Conservation (phyloP, 768 basidiomycete genomes). For the Kwoniella shandongensis region DNA sequence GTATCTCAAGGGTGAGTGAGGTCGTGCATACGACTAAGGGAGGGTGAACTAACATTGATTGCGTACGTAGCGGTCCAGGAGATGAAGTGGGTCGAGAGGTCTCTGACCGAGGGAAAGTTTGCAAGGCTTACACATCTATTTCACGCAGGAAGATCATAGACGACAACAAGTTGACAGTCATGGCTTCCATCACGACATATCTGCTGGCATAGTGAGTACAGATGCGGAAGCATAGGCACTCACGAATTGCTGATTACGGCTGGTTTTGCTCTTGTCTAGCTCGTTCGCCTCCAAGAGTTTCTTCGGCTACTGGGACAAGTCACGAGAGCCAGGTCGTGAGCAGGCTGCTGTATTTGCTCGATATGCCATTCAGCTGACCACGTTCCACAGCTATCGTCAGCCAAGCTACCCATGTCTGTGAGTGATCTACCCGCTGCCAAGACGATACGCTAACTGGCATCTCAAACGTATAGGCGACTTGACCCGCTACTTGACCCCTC, state of each 20-base stretch:
- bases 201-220: constrained; percentile 51
- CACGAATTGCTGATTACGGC: too few relatives aligned
- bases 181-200: constrained; percentile 89
- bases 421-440: neutral
- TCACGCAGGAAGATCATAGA: constrained; percentile 79
- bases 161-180: constrained; percentile 87
- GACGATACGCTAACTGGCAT: neutral
- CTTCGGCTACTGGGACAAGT: constrained; percentile 27
- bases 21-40: too few relatives aligned
- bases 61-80: constrained; percentile 68
- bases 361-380: too few relatives aligned
- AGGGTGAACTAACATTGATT: neutral
- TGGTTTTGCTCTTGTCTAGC: constrained; percentile 2
- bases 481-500: constrained; percentile 91
- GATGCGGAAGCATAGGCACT: too few relatives aligned
- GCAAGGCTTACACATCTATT: neutral
- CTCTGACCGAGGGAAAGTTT: neutral
- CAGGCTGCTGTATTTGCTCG: too few relatives aligned
- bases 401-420: constrained; percentile 83
- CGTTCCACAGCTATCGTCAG: constrained; percentile 37
- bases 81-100: constrained; percentile 67
- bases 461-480: constrained; percentile 57
- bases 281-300: constrained; percentile 13
- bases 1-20: constrained; percentile 67
- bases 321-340: constrained; percentile 30